Evolutionary conservation across 148 eudicot species (phyloP).

Genomic region (Tetragonia tetragonoides): DNA sequence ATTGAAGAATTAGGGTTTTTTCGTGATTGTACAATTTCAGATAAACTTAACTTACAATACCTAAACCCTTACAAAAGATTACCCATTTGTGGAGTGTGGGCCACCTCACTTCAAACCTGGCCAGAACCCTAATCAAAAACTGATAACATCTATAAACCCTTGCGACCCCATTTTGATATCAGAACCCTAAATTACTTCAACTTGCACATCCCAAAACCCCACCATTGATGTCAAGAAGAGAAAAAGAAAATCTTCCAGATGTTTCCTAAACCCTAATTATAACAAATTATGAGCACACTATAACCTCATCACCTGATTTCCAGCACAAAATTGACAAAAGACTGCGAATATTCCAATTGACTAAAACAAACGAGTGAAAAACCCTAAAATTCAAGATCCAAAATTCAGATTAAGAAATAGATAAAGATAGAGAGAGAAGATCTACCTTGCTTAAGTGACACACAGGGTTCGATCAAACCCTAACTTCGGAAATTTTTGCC

Average conservation of each 20-base stretch:
- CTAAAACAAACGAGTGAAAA: neutral
- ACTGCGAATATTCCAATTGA: neutral
- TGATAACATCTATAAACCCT: neutral
- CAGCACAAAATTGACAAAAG: neutral
- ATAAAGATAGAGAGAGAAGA: neutral
- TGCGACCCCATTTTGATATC: no score
- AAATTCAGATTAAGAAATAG: neutral
- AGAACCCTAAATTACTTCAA: neutral
- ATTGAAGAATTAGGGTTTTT: neutral
- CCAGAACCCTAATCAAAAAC: neutral
- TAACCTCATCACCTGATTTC: neutral
- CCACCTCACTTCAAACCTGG: neutral
- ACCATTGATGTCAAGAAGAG: neutral
- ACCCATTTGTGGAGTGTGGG: neutral
- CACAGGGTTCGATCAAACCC: neutral
- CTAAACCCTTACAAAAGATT: neutral
- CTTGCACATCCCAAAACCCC: constrained; percentile 1
- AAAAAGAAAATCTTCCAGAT: neutral
- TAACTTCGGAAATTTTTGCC: neutral
- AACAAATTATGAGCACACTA: neutral
- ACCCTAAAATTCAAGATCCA: neutral
- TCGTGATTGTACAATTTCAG: neutral
- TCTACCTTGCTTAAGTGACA: neutral
- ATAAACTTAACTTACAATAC: neutral
- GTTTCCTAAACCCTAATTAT: neutral